Evolutionary conservation across 495 filamentous ascomycete species (phyloP).

Genomic region (Daldinia concentrica): DNA sequence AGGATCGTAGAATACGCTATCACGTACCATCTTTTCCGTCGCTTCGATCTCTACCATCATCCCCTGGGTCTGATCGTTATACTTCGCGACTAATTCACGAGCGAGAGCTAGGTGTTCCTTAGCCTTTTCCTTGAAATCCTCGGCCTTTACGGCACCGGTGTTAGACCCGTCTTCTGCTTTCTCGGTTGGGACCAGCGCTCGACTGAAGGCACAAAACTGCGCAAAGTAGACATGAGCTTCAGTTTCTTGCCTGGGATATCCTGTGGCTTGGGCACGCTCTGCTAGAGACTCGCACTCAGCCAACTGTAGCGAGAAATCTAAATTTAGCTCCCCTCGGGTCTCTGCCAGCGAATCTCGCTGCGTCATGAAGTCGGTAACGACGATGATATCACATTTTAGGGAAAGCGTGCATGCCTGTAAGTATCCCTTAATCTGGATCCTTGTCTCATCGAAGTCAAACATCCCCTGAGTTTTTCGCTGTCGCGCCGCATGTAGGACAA

Average conservation of each 20-base stretch:
- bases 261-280: slow-evolving; percentile 30
- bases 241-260: slow-evolving; percentile 43
- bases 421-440: slow-evolving; percentile 58
- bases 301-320: slow-evolving; percentile 54
- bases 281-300: slow-evolving; percentile 50
- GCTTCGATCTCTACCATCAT: slow-evolving; percentile 33
- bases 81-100: slow-evolving; percentile 27
- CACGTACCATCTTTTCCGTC: slow-evolving; percentile 38
- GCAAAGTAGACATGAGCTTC: slow-evolving; percentile 51
- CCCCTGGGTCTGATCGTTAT: slow-evolving; percentile 22
- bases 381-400: slow-evolving; percentile 63
- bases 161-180: not conserved
- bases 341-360: slow-evolving; percentile 35
- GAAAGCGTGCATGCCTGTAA: slow-evolving; percentile 61
- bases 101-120: slow-evolving; percentile 25
- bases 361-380: slow-evolving; percentile 64
- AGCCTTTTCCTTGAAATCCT: slow-evolving; percentile 29
- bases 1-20: slow-evolving; percentile 44
- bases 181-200: not conserved
- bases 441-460: slow-evolving; percentile 56
- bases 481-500: slow-evolving; percentile 61
- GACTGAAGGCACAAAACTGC: slow-evolving; percentile 44
- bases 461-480: slow-evolving; percentile 48
- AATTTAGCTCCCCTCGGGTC: slow-evolving; percentile 21
- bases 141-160: not conserved